Conservation (phyloP, 257 asterid species). For the Petrea volubilis region DNA sequence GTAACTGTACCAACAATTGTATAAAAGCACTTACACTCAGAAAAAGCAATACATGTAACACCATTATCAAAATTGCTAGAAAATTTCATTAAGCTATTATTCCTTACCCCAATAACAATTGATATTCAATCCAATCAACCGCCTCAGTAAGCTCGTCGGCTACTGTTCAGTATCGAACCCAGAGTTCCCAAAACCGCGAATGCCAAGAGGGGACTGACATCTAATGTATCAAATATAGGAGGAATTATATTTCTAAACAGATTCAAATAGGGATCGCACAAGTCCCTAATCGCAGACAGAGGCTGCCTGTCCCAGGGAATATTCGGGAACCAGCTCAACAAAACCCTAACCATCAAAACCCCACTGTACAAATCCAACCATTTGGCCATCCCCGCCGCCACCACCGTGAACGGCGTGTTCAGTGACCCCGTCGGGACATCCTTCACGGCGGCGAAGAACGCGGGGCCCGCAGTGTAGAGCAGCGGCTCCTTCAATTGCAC, state of each 20-base stretch:
- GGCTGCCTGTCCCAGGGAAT: slow-evolving; percentile 98
- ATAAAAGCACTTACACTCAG: not conserved
- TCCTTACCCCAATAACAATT: slow-evolving; percentile 12
- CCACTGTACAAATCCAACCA: slow-evolving; percentile 89
- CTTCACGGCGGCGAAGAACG: slow-evolving; percentile 78
- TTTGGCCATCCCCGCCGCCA: slow-evolving; percentile 90
- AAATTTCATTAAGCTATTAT: slow-evolving; percentile 5
- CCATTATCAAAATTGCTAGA: slow-evolving; percentile 18
- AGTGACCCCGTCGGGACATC: slow-evolving; percentile 42
- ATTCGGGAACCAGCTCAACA: slow-evolving; percentile 95
- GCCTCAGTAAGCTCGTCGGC: slow-evolving; percentile 47
- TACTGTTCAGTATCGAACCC: slow-evolving; percentile 66
- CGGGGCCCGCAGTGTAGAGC: slow-evolving; percentile 56
- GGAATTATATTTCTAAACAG: slow-evolving; percentile 89
- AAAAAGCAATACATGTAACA: not conserved
- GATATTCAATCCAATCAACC: slow-evolving; percentile 4
- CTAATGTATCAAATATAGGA: slow-evolving; percentile 75
- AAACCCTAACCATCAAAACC: slow-evolving; percentile 83
- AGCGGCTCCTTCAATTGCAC: slow-evolving; percentile 47
- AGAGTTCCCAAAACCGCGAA: slow-evolving; percentile 81
- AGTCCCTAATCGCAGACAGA: slow-evolving; percentile 80
- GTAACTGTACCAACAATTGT: not conserved
- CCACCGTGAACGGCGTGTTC: slow-evolving; percentile 87
- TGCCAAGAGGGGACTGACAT: slow-evolving; percentile 83
- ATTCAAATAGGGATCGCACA: slow-evolving; percentile 93